phyloP scores from a whole-genome alignment of 768 basidiomycete species.

The Leccinellum luteum region DNA sequence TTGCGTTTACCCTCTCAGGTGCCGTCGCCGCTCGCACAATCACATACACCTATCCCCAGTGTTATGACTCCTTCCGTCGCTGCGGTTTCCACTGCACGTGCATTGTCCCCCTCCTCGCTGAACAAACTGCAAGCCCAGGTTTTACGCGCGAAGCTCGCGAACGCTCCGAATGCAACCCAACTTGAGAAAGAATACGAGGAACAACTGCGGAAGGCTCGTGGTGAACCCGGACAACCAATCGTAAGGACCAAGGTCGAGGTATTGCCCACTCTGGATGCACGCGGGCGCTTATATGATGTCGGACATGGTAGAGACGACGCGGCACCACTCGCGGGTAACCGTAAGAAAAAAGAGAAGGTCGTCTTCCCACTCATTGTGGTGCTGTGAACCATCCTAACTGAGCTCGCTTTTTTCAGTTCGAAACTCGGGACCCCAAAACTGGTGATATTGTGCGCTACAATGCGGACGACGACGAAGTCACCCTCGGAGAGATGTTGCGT shows the following conservation, averaged over 20 bases:
- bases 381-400: background rate
- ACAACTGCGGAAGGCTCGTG: conserved; percentile 53
- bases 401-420: conserved; percentile 48
- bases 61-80: conserved; percentile 75
- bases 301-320: conserved; percentile 72
- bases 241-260: conserved; percentile 71
- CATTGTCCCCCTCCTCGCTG: conserved; percentile 72
- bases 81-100: conserved; percentile 36
- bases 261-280: conserved; percentile 83
- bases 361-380: background rate
- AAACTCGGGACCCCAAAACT: conserved; percentile 87
- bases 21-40: conserved; percentile 56
- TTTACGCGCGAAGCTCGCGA: conserved; percentile 85
- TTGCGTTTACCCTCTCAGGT: conserved; percentile 60
- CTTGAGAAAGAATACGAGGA: conserved; percentile 86
- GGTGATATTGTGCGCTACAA: conserved; percentile 88
- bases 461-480: conserved; percentile 83
- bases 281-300: conserved; percentile 86
- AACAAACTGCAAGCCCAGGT: conserved; percentile 94
- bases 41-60: conserved; percentile 84
- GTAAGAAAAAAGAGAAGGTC: conserved; percentile 75
- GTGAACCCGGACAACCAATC: conserved; percentile 36
- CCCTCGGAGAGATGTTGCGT: conserved; percentile 87
- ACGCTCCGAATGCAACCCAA: conserved; percentile 66
- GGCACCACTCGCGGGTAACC: conserved; percentile 57